Percentiles rank a stretch among this genome's conserved stretches.
phyloP scores from a whole-genome alignment of 2,329 filamentous ascomycete species.

The Talaromyces sp. region DNA sequence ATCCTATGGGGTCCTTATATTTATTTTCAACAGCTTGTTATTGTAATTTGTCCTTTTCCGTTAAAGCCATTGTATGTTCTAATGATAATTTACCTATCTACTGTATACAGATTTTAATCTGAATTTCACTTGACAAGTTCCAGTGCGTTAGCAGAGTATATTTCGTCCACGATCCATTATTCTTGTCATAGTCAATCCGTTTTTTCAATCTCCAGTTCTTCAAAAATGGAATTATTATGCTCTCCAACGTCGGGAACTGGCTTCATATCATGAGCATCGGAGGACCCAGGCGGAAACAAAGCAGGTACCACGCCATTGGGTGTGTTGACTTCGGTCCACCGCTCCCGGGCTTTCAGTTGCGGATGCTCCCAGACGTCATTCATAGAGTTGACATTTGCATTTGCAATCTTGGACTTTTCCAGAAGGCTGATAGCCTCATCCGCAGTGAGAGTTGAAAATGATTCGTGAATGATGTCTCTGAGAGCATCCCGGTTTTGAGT shows the following conservation, averaged over 20 bases:
- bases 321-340: conserved; percentile 50
- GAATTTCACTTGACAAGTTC: background rate
- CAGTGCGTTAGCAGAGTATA: background rate
- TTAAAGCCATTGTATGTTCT: background rate
- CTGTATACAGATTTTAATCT: background rate
- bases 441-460: conserved; percentile 36
- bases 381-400: conserved; percentile 54
- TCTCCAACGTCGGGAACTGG: conserved; percentile 47
- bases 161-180: background rate
- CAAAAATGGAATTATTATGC: conserved; percentile 46
- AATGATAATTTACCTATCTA: background rate
- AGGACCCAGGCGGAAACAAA: conserved; percentile 45
- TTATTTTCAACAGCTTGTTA: background rate
- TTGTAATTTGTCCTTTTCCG: background rate
- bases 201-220: conserved; percentile 37
- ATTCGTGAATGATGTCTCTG: conserved; percentile 40
- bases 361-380: conserved; percentile 51
- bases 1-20: background rate
- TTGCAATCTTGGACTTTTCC: conserved; percentile 49
- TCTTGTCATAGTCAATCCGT: background rate
- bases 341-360: conserved; percentile 46
- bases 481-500: conserved; percentile 45
- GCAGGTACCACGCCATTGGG: conserved; percentile 44
- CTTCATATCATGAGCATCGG: conserved; percentile 26
- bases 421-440: conserved; percentile 40